Percentiles rank a stretch among this genome's conserved stretches.
Evolutionary conservation across 2,329 filamentous ascomycete species (phyloP).

Genomic region (Phaeosphaeriaceae sp.): DNA sequence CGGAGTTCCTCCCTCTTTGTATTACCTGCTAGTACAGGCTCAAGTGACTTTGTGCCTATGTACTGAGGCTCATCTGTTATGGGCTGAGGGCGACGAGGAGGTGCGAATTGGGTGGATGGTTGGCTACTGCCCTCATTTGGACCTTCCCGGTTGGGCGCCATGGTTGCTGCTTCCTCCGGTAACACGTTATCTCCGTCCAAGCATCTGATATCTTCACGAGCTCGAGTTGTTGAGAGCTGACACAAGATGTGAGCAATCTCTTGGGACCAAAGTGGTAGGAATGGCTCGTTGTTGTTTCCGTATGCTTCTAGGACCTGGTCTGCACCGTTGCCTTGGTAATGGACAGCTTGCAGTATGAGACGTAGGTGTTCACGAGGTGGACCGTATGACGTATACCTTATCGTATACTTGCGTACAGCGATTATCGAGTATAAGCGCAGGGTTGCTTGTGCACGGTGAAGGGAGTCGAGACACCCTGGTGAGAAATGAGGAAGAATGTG

Average conservation of each 20-base stretch:
- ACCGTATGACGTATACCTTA: constrained; percentile 37
- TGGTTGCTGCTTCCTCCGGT: constrained; percentile 13
- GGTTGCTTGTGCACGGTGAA: constrained; percentile 8
- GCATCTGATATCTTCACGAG: constrained; percentile 22
- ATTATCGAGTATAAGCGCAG: constrained; percentile 19
- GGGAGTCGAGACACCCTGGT: constrained; percentile 8
- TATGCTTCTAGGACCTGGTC: not conserved
- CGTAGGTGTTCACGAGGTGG: constrained; percentile 24
- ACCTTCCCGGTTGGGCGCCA: constrained; percentile 7
- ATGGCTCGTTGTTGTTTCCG: not conserved
- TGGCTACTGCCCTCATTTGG: constrained; percentile 20
- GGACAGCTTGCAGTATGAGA: constrained; percentile 29
- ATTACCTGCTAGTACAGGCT: constrained; percentile 30
- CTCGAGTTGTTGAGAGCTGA: constrained; percentile 19
- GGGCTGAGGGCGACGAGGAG: constrained; percentile 7
- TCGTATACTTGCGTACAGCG: constrained; percentile 28
- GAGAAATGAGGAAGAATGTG: constrained; percentile 26
- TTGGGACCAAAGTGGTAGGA: constrained; percentile 11
- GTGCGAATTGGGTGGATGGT: constrained; percentile 28
- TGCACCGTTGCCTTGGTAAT: constrained; percentile 14
- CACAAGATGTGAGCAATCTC: constrained; percentile 9
- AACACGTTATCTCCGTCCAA: constrained; percentile 10
- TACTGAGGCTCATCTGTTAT: constrained; percentile 10
- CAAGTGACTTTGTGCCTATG: constrained; percentile 19
- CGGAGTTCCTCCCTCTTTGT: constrained; percentile 21